phyloP scores from a whole-genome alignment of 2,329 filamentous ascomycete genomes.

The Neoarthrinium moseri region DNA sequence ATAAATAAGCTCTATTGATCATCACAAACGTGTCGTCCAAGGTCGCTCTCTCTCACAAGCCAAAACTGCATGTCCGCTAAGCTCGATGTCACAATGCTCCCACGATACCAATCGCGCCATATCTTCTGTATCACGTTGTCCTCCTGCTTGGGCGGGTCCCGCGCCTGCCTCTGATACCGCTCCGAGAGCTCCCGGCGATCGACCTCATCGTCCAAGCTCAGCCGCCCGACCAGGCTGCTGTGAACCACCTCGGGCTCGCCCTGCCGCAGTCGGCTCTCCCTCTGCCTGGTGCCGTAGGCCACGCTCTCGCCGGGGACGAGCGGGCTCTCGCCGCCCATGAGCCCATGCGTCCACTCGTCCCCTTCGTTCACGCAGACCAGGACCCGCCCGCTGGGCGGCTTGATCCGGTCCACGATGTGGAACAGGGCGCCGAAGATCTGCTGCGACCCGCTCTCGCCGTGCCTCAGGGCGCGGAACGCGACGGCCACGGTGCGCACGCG shows the following conservation, averaged over 20 bases:
- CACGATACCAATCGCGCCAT: constrained; percentile 45
- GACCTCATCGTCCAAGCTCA: constrained; percentile 4
- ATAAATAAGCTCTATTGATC: too few species aligned
- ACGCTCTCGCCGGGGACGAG: constrained; percentile 15
- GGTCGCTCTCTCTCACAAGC: constrained; percentile 41
- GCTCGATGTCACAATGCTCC: constrained; percentile 36
- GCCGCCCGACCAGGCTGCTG: neutral
- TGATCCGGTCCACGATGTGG: constrained; percentile 40
- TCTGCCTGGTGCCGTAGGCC: constrained; percentile 3
- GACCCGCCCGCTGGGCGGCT: constrained; percentile 26
- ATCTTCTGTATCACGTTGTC: constrained; percentile 44
- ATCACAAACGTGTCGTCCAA: constrained; percentile 31
- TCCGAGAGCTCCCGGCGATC: constrained; percentile 1
- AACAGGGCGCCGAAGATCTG: constrained; percentile 47
- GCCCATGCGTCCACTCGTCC: constrained; percentile 31
- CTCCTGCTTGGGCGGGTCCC: constrained; percentile 9
- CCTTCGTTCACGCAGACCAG: constrained; percentile 38
- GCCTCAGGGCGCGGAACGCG: constrained; percentile 41
- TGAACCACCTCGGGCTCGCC: neutral
- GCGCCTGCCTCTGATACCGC: constrained; percentile 4
- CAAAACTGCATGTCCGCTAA: constrained; percentile 42
- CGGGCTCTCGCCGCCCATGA: constrained; percentile 22
- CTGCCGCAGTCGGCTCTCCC: neutral
- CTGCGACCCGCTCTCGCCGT: constrained; percentile 39
- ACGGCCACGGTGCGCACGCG: constrained; percentile 44